Evolutionary conservation across 2,329 filamentous ascomycete genomes (phyloP), one percentile per base, ranked within the genome.

Genomic region (Chaetomium strumarium): DNA sequence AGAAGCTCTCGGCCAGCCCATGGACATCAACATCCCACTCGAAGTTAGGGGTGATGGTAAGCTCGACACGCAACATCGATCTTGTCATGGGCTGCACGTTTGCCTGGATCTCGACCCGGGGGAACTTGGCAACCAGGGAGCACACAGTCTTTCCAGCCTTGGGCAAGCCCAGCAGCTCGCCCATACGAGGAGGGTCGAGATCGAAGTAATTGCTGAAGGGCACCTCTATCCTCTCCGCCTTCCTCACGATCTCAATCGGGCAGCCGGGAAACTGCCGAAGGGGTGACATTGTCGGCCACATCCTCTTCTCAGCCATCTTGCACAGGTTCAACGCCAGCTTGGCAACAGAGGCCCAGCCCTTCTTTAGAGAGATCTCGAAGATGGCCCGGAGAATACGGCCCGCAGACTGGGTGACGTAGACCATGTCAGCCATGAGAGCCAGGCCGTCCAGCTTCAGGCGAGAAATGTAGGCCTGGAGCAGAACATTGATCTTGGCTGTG

Each of bases 221-320:
- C 17, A 97, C 91, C 61, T 96, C 91, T 56, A 97, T 95, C 60
- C 91, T 82, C 73, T 99, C 93, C 3, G 91, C 86, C 71, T 97
- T 97, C 60, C 89, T 84, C 45, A 97, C 75, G 49, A 97, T 88
- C 53, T 97, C 92, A 38, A 83, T 77, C 3, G 91, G 84, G 64
- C 90, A 96, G 37, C 75, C 74, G 3, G 86, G 81, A 66, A 99
- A 99, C 65, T 99, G 93, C 49, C 93, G 83, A 31, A 99, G 76
- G 11, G 95, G 93, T 36, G 90, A 89, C 93, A 97, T 99, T 6
- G 92, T 97, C 13, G 92, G 91, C 93, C 93, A 99, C 95, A 99
- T 99, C 46, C 95, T 82, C 77, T 96, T 96, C 75, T 99, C 93
- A 0, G 92, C 93, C 90, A 96, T 97, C 74, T 99, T 99, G 74